Conservation (phyloP, 2,329 filamentous ascomycete species). For the Zasmidium citrigriseum region DNA sequence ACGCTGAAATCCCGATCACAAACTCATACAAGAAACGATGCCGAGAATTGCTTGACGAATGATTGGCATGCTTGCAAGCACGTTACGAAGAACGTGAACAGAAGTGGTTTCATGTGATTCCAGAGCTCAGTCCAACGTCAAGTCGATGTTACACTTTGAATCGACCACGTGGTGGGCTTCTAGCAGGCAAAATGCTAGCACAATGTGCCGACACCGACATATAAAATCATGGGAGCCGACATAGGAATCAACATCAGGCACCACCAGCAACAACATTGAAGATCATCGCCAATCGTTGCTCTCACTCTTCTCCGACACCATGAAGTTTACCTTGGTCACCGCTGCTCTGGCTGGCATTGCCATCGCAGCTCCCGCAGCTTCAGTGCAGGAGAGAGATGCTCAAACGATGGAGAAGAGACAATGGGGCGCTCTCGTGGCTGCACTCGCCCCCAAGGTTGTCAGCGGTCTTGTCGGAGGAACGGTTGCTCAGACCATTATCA, state of each 20-base stretch:
- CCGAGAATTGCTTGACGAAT: background rate
- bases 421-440: background rate
- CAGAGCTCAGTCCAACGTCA: background rate
- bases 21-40: background rate
- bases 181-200: background rate
- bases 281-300: background rate
- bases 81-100: background rate
- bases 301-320: background rate
- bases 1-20: background rate
- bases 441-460: background rate
- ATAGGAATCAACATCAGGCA: background rate
- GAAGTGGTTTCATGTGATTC: background rate
- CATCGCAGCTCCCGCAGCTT: background rate
- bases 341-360: background rate
- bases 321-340: background rate
- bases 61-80: background rate
- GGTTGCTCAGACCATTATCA: background rate
- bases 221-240: background rate
- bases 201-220: background rate
- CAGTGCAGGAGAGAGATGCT: background rate
- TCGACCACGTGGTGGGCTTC: background rate
- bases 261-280: background rate
- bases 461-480: background rate
- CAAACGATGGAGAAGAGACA: background rate
- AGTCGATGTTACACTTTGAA: background rate